Evolutionary conservation across 208 protist species (phyloP).

Genomic region (Naegleria gruberi): DNA sequence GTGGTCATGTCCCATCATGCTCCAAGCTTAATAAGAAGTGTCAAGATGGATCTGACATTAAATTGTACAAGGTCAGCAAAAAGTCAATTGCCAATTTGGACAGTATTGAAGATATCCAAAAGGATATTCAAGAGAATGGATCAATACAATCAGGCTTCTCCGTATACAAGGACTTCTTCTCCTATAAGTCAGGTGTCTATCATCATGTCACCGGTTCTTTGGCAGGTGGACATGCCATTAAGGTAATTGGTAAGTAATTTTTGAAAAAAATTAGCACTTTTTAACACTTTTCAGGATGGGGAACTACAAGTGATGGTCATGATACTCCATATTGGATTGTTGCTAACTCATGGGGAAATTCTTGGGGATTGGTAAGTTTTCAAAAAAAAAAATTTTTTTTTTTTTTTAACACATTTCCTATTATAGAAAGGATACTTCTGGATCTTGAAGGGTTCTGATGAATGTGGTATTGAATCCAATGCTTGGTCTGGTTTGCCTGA

Average conservation of each 20-base stretch:
- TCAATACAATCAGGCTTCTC: constrained; percentile 70
- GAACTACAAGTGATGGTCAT: too few relatives aligned
- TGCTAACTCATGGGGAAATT: constrained; percentile 71
- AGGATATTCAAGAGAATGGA: constrained; percentile 65
- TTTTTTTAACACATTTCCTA: background rate
- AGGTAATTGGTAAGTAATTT: constrained; percentile 60
- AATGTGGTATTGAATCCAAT: background rate
- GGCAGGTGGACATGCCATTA: constrained; percentile 71
- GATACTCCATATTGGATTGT: constrained; percentile 77
- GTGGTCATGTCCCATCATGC: background rate
- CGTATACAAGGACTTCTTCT: constrained; percentile 73
- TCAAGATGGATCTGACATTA: background rate
- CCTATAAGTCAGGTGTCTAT: constrained; percentile 79
- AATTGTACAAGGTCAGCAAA: background rate
- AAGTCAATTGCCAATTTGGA: background rate
- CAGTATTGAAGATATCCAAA: constrained; percentile 55
- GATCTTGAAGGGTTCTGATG: constrained; percentile 47
- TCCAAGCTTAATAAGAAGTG: too few relatives aligned
- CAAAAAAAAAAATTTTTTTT: background rate
- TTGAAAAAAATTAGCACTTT: constrained; percentile 41
- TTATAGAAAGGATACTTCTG: constrained; percentile 49
- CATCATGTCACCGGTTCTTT: constrained; percentile 50
- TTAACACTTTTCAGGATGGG: too few relatives aligned
- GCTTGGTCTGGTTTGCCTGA: background rate
- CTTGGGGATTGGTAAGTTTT: constrained; percentile 60